Evolutionary conservation across 768 basidiomycete genomes (phyloP).

Genomic region (Auriscalpium orientale): DNA sequence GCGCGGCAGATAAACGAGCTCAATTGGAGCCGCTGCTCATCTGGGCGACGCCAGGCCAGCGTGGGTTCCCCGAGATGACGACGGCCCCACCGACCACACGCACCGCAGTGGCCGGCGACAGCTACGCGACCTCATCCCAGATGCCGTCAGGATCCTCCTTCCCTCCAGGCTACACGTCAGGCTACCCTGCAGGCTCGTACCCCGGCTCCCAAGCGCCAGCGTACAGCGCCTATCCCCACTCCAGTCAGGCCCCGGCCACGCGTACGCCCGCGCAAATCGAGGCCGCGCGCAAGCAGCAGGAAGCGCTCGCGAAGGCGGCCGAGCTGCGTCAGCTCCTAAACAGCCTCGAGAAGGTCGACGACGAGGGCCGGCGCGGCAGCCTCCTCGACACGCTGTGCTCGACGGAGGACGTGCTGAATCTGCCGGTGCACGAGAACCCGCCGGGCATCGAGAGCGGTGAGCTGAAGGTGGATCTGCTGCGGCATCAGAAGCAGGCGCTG

Average conservation of each 20-base stretch:
- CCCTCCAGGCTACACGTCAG: too few relatives aligned
- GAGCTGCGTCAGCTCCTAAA: constrained; percentile 62
- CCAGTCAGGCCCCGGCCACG: background rate
- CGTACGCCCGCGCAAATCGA: constrained; percentile 26
- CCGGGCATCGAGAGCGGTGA: constrained; percentile 63
- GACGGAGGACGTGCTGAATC: constrained; percentile 59
- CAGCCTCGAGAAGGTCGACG: constrained; percentile 68
- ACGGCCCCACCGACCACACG: background rate
- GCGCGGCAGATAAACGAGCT: constrained; percentile 48
- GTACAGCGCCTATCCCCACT: background rate
- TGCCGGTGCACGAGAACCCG: constrained; percentile 66
- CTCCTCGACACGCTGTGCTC: constrained; percentile 64
- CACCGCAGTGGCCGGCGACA: background rate
- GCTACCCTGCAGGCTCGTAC: too few relatives aligned
- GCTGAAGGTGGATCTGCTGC: constrained; percentile 65
- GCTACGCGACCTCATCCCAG: too few relatives aligned
- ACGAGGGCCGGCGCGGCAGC: constrained; percentile 63
- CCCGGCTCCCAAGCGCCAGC: background rate
- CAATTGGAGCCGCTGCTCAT: constrained; percentile 56
- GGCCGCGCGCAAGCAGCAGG: constrained; percentile 37
- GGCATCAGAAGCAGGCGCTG: constrained; percentile 84
- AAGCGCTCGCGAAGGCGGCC: constrained; percentile 49
- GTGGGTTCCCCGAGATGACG: constrained; percentile 36
- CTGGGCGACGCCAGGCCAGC: constrained; percentile 69
- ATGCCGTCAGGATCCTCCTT: too few relatives aligned